Evolutionary conservation across 192 early-diverging fungal species (phyloP).

Genomic region (Coemansia sp.): DNA sequence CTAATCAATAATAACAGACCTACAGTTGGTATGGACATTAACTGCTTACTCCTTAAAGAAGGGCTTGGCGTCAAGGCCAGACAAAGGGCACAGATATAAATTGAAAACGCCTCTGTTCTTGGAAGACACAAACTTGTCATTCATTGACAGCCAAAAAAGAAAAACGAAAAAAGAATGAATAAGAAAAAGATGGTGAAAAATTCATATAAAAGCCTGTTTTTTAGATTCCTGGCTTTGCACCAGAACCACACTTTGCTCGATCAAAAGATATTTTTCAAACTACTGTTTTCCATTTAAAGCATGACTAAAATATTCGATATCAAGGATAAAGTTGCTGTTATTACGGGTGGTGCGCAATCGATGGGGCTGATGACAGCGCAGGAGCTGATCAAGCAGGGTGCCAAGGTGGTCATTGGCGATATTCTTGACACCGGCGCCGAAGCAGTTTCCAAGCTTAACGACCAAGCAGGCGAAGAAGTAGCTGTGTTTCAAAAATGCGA

Average conservation of each 20-base stretch:
- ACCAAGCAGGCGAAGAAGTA: conserved; percentile 14
- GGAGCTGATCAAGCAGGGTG: conserved; percentile 57
- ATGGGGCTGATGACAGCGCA: conserved; percentile 60
- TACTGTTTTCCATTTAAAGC: background rate
- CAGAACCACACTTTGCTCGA: background rate
- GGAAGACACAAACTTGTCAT: background rate
- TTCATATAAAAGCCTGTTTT: background rate
- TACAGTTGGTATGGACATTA: too few species aligned
- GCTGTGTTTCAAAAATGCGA: conserved; percentile 59
- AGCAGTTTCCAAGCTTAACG: conserved; percentile 37
- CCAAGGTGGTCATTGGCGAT: conserved; percentile 63
- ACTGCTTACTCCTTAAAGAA: too few species aligned
- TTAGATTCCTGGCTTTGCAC: background rate
- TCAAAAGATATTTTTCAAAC: background rate
- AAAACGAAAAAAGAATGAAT: too few species aligned
- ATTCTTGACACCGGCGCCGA: conserved; percentile 24
- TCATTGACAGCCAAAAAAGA: too few species aligned
- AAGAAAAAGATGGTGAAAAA: background rate
- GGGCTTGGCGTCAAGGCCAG: too few species aligned
- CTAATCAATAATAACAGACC: too few species aligned
- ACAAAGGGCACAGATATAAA: too few species aligned
- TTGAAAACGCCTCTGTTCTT: background rate
- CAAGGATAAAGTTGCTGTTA: conserved; percentile 62
- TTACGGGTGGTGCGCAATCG: conserved; percentile 68
- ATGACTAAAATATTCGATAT: conserved; percentile 14